phyloP scores from a whole-genome alignment of 495 filamentous ascomycete genomes.

The Amorphotheca resinae region DNA sequence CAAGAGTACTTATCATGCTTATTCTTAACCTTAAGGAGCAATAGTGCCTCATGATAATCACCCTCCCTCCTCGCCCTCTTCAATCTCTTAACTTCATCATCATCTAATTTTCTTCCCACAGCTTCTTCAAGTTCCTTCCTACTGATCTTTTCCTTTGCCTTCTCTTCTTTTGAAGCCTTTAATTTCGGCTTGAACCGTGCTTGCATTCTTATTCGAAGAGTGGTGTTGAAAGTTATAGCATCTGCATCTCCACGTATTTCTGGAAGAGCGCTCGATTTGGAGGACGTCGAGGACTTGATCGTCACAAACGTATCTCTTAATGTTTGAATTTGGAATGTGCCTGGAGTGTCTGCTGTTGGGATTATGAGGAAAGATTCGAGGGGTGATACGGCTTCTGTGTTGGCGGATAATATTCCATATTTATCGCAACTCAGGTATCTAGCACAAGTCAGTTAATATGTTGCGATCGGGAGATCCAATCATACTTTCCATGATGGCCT shows the following conservation, averaged over 20 bases:
- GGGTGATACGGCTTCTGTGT: constrained; percentile 62
- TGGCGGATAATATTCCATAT: constrained; percentile 64
- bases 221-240: constrained; percentile 58
- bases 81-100: constrained; percentile 73
- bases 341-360: constrained; percentile 46
- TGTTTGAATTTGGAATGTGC: constrained; percentile 59
- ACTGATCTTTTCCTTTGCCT: constrained; percentile 72
- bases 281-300: constrained; percentile 31
- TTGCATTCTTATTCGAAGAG: constrained; percentile 82
- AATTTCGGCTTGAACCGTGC: constrained; percentile 80
- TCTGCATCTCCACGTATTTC: constrained; percentile 73
- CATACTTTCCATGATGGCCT: constrained; percentile 70
- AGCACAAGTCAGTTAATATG: constrained; percentile 21
- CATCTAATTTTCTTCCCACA: constrained; percentile 62
- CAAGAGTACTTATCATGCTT: constrained; percentile 87
- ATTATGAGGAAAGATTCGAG: constrained; percentile 74
- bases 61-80: constrained; percentile 78
- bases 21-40: constrained; percentile 84
- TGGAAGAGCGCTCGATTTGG: constrained; percentile 32
- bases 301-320: constrained; percentile 47
- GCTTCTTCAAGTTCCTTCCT: constrained; percentile 75
- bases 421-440: constrained; percentile 73
- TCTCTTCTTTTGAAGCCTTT: constrained; percentile 65
- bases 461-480: constrained; percentile 5
- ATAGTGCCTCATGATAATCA: constrained; percentile 76